Evolutionary conservation across 768 basidiomycete species (phyloP), one percentile per base, ranked within the genome.

Genomic region (Russula brevipes): DNA sequence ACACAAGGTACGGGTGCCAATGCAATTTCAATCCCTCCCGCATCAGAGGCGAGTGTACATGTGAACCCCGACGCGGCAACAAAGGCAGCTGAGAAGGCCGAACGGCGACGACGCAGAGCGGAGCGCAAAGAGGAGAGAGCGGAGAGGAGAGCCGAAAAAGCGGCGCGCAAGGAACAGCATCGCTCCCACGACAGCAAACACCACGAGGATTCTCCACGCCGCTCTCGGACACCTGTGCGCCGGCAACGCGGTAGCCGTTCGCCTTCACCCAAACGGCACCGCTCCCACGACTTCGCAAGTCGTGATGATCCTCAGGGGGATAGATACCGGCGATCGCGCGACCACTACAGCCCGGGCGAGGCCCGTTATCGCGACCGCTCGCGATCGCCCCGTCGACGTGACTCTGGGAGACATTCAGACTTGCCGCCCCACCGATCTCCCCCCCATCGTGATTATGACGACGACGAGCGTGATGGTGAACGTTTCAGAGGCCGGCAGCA

Each of bases 121-220:
- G 81, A 82, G 59, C 77, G 78, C 59, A 88, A 82, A 70, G 86
- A 83, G 69, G 82, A 82, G 73, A 85, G 81, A 68, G 77, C 80
- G n/a, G 78, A 76, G 5, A 78, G 76, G 62, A 86, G 83, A 71
- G 83, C 84, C 68, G 76, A 77, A 67, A 61, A 72, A 72, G 65
- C 75, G 72, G 41, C 76, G 66, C 61, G 59, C 47, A 50, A 47
- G 55, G 68, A 63, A 64, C 49, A 59, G n/a, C 56, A 44, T 45
- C 59, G 49, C 47, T 61, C 61, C 5, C 63, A 65, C 58, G 60
- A 51, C 44, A 54, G 31, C 45, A 58, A 47, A 53, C 63, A 52
- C 36, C 59, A 44, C 38, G 63, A 38, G 41, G 38, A 60, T 42
- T 51, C 70, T 31, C 73, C 71, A 42, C 71, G 74, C 42, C 76